Evolutionary conservation across 345 rosid genomes (phyloP).

Genomic region (Eucalyptus regnans): DNA sequence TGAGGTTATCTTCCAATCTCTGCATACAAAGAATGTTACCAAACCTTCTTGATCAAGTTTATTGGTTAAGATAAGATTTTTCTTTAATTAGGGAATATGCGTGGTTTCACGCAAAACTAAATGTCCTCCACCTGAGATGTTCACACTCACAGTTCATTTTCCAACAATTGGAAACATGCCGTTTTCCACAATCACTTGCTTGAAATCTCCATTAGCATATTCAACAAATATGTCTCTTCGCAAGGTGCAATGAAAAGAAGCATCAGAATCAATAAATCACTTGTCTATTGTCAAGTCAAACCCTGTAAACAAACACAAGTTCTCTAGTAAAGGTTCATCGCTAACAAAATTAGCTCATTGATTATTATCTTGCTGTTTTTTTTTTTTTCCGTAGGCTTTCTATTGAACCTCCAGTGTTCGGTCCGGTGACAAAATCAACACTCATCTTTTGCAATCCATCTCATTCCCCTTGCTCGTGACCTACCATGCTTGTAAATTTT

Average conservation of each 20-base stretch:
- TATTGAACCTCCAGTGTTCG: fast-evolving
- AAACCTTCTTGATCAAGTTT: not conserved
- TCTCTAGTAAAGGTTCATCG: not conserved
- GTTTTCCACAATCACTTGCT: not conserved
- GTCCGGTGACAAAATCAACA: not conserved
- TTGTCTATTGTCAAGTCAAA: not conserved
- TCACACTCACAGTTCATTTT: not conserved
- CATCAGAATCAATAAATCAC: not conserved
- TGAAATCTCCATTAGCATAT: not conserved
- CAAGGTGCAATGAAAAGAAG: not conserved
- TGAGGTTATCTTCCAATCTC: not conserved
- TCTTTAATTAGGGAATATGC: too few species aligned
- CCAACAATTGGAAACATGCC: not conserved
- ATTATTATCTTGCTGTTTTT: not conserved
- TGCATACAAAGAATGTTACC: not conserved
- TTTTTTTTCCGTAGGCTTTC: not conserved
- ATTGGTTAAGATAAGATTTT: too few species aligned
- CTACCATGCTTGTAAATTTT: not conserved
- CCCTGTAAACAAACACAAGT: not conserved
- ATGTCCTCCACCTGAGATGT: not conserved
- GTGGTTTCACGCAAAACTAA: not conserved
- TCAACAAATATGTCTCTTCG: not conserved
- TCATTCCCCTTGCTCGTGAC: not conserved
- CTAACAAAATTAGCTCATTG: not conserved
- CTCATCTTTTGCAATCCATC: not conserved